Evolutionary conservation across 805 yeast genomes (phyloP).

Genomic region (Phaffomyces antillensis): DNA sequence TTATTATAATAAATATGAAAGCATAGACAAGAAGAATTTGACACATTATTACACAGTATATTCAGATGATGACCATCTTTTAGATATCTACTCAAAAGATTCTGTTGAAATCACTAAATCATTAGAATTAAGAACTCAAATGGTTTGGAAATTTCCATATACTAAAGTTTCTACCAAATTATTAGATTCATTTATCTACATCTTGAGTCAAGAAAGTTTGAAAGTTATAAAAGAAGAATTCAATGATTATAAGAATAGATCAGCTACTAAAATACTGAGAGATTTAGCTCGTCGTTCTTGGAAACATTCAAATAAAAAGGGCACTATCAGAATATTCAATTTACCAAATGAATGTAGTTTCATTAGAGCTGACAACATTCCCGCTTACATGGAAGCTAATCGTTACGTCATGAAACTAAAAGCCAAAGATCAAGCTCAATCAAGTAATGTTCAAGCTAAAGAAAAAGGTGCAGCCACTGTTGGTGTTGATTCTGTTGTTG

Average conservation of each 20-base stretch:
- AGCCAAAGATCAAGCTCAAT: conserved; percentile 33
- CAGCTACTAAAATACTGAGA: conserved; percentile 64
- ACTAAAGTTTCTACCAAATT: conserved; percentile 70
- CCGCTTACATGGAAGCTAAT: conserved; percentile 86
- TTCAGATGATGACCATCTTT: conserved; percentile 43
- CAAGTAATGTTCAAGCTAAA: conserved; percentile 24
- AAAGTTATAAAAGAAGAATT: conserved; percentile 37
- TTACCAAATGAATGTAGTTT: conserved; percentile 66
- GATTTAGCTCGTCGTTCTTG: conserved; percentile 90
- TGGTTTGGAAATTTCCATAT: conserved; percentile 85
- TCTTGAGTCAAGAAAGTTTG: conserved; percentile 49
- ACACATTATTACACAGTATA: conserved; percentile 64
- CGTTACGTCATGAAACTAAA: conserved; percentile 63
- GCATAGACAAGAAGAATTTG: conserved; percentile 70
- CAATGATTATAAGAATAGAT: conserved; percentile 27
- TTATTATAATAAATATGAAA: conserved; percentile 68
- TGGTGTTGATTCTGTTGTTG: conserved; percentile 83
- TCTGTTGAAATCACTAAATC: conserved; percentile 66
- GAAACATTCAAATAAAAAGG: conserved; percentile 58
- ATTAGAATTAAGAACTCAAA: conserved; percentile 71
- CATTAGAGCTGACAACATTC: conserved; percentile 68
- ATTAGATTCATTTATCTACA: conserved; percentile 66
- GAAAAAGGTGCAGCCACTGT: conserved; percentile 62
- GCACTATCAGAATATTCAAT: conserved; percentile 61
- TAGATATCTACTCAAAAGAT: conserved; percentile 67